Percentiles rank a stretch among this genome's conserved stretches.
These are phyloP conservation scores for Coemansia sp. DNA, from an alignment of 192 early-diverging fungal genomes.

Conservation along the genomic window DNA sequence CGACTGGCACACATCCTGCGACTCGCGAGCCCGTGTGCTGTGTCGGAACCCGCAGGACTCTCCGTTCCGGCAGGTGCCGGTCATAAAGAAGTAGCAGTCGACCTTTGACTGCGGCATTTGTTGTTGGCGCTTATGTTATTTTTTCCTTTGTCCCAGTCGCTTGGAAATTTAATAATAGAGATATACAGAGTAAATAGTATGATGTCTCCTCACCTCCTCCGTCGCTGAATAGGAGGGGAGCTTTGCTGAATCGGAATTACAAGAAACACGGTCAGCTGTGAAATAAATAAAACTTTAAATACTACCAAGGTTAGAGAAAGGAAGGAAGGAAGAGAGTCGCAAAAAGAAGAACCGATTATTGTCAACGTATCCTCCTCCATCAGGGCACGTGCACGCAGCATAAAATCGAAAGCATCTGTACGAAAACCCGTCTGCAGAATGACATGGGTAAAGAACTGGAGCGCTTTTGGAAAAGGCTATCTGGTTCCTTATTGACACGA, in stretches of 20 bases:
- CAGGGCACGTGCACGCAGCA: not conserved
- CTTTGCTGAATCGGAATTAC: too few species aligned
- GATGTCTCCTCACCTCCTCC: too few species aligned
- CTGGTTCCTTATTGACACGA: too few species aligned
- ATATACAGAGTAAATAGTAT: not conserved
- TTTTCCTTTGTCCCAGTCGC: too few species aligned
- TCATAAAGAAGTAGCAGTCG: slow-evolving; percentile 50
- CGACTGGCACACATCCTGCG: slow-evolving; percentile 25
- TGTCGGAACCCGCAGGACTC: slow-evolving; percentile 40
- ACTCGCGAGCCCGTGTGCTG: slow-evolving; percentile 26
- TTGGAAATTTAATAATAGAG: slow-evolving; percentile 7
- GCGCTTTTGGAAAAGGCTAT: too few species aligned
- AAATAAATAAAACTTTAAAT: not conserved
- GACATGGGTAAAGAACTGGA: not conserved
- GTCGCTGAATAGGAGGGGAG: too few species aligned
- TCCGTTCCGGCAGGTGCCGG: slow-evolving; percentile 39
- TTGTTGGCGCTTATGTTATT: too few species aligned
- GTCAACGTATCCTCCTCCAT: not conserved
- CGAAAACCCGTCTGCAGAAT: not conserved
- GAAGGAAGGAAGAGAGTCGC: not conserved
- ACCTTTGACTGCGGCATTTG: slow-evolving; percentile 26
- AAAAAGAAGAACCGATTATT: not conserved
- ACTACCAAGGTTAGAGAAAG: not conserved
- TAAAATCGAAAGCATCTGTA: not conserved
- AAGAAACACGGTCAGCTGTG: not conserved